Evolutionary conservation across 352 stramenopile species (phyloP).

Genomic region (Pythium periplocum): DNA sequence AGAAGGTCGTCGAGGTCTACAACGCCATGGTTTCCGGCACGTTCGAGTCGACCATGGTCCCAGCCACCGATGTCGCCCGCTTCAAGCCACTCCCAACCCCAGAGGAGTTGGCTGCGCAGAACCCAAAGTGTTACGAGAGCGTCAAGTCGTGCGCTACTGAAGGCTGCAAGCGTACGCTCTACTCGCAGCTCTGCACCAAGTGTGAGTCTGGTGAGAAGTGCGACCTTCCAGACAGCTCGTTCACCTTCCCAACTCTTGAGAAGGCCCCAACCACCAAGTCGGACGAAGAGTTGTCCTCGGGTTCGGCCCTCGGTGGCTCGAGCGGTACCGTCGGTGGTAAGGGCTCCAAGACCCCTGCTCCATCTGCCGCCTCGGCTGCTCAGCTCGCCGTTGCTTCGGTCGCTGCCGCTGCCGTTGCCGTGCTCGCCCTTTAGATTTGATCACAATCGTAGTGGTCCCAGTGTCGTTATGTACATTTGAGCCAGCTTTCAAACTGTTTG

Average conservation of each 20-base stretch:
- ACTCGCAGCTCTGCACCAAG: slow-evolving; percentile 66
- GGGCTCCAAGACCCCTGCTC: background rate
- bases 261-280: slow-evolving; percentile 33
- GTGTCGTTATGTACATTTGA: too few species aligned
- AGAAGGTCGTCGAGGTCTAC: slow-evolving; percentile 50
- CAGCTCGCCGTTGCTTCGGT: background rate
- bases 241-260: slow-evolving; percentile 50
- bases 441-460: too few species aligned
- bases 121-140: slow-evolving; percentile 72
- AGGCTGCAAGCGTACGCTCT: slow-evolving; percentile 61
- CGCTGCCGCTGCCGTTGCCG: slow-evolving; percentile 2
- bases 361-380: slow-evolving; percentile 1
- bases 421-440: slow-evolving; percentile 6
- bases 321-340: slow-evolving; percentile 8
- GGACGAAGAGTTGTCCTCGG: slow-evolving; percentile 15
- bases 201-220: slow-evolving; percentile 28
- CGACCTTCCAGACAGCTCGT: slow-evolving; percentile 27
- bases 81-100: slow-evolving; percentile 48
- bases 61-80: slow-evolving; percentile 19
- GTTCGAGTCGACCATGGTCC: slow-evolving; percentile 42
- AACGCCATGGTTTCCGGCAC: slow-evolving; percentile 21
- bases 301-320: slow-evolving; percentile 14
- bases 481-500: too few species aligned
- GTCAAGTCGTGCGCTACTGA: slow-evolving; percentile 39
- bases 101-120: slow-evolving; percentile 33